Evolutionary conservation across 2,329 filamentous ascomycete genomes (phyloP), one percentile per base, ranked within the genome.

Genomic region (Cordyceps militaris): DNA sequence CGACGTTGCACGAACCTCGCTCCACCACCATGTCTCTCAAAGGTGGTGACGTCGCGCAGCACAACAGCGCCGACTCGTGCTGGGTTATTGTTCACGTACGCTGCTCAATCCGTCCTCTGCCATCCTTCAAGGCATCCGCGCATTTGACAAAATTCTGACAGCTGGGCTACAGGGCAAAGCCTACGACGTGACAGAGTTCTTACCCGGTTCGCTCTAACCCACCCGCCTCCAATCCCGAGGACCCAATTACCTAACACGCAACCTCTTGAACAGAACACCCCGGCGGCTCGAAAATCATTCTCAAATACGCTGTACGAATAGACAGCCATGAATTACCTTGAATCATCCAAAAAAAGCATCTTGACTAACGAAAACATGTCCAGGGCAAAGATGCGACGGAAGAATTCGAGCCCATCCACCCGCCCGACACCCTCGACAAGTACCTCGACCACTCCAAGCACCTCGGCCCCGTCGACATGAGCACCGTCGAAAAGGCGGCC

Each of bases 351-450:
- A 30, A 8, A 2, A 16, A 21, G 9, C 13, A 6, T 13, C 51
- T 52, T 51, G 10, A 49, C 32, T 11, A 13, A 13, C n/a, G 11
- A 9, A 16, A 3, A 32, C 13, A 24, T 56, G 4, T 48, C 14
- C 60, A 81, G 78, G 91, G 92, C 66, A 95, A 93, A 79, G 92
- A 97, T 78, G 91, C 91, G 40, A 95, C 91, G 36, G 89, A 92
- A 70, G 91, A 91, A 68, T 97, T 89, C 73, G 91, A 95, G 49
- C 91, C 91, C 36, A 94, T 97, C 63, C 82, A 85, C 71, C 92
- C 92, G 3, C 89, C 88, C 14, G 92, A 96, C 73, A 96, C 91
- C 1, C 82, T 97, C 57, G 84, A 87, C 70, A 87, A 87, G 78
- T 96, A 89, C 71, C 85, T 96, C 59, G 86, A 92, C 70, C 78